Conservation (phyloP, 2,329 filamentous ascomycete species). For the Hypoxylon sp. region DNA sequence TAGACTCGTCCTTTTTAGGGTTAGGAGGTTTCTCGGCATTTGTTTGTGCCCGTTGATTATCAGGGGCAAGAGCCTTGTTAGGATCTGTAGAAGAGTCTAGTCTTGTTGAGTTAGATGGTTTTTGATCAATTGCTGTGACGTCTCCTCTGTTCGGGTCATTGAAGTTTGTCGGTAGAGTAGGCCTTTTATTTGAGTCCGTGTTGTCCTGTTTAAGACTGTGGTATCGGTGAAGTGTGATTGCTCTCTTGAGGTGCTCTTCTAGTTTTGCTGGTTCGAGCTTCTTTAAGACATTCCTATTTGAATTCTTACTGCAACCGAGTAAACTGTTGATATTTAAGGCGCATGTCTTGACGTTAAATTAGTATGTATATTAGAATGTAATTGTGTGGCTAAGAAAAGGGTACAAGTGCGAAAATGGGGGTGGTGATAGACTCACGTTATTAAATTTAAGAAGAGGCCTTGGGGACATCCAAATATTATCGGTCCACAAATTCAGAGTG, state of each 20-base stretch:
- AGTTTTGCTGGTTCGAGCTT: slow-evolving; percentile 20
- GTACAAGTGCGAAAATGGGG: background rate
- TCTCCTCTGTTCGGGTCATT: background rate
- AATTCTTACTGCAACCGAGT: background rate
- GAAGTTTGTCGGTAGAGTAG: background rate
- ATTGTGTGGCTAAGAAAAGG: no score
- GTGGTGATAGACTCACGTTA: background rate
- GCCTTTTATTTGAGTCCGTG: background rate
- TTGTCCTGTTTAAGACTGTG: background rate
- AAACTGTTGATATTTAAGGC: background rate
- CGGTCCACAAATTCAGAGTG: background rate
- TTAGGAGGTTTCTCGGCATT: background rate
- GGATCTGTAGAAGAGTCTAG: background rate
- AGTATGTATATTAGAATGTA: background rate
- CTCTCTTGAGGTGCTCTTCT: slow-evolving; percentile 11
- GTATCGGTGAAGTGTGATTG: background rate
- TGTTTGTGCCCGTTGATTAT: background rate
- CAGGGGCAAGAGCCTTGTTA: background rate
- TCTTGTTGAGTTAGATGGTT: background rate
- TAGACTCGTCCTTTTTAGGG: background rate
- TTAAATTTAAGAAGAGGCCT: slow-evolving; percentile 8
- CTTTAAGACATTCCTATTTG: background rate
- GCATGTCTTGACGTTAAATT: background rate
- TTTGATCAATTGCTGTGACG: background rate
- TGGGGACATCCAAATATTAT: slow-evolving; percentile 17